A percentile compares a stretch with the other conserved stretches of the same genome.
Conservation (phyloP, 805 yeast species). For the Pachysolen tannophilus region DNA sequence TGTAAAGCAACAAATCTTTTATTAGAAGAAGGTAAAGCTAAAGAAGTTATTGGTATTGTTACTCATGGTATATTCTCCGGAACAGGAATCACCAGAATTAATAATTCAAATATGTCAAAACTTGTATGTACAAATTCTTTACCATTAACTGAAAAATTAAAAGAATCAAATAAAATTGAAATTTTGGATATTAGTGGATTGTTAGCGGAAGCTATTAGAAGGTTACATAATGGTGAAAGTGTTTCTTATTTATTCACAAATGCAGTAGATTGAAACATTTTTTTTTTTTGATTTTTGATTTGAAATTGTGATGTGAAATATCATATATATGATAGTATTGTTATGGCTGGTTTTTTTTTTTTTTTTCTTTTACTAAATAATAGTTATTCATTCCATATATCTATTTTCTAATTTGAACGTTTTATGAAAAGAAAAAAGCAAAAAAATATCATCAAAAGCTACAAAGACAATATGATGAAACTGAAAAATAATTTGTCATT, state of each 20-base stretch:
- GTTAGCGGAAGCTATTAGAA: constrained; percentile 74
- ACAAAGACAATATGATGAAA: too few species aligned
- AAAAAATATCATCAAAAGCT: too few species aligned
- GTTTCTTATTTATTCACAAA: constrained; percentile 70
- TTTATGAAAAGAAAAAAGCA: too few species aligned
- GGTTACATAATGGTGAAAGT: constrained; percentile 84
- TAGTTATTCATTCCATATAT: too few species aligned
- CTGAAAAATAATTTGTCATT: too few species aligned
- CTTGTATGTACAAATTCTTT: constrained; percentile 78
- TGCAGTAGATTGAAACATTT: too few species aligned
- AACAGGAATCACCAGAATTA: constrained; percentile 63
- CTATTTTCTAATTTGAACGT: too few species aligned
- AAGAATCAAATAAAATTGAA: constrained; percentile 53
- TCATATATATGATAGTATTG: too few species aligned
- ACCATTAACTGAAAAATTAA: constrained; percentile 61
- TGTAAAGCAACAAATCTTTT: constrained; percentile 77
- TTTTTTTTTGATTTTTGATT: too few species aligned
- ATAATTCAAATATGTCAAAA: constrained; percentile 56
- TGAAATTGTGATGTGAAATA: too few species aligned
- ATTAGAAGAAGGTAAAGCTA: constrained; percentile 58
- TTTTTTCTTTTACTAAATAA: too few species aligned
- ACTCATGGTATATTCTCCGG: constrained; percentile 79
- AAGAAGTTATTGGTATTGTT: constrained; percentile 71
- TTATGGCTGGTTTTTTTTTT: too few species aligned
- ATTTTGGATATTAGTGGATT: constrained; percentile 66